Conservation (phyloP, 2,329 filamentous ascomycete species). For the Calonectria multiphialidica region DNA sequence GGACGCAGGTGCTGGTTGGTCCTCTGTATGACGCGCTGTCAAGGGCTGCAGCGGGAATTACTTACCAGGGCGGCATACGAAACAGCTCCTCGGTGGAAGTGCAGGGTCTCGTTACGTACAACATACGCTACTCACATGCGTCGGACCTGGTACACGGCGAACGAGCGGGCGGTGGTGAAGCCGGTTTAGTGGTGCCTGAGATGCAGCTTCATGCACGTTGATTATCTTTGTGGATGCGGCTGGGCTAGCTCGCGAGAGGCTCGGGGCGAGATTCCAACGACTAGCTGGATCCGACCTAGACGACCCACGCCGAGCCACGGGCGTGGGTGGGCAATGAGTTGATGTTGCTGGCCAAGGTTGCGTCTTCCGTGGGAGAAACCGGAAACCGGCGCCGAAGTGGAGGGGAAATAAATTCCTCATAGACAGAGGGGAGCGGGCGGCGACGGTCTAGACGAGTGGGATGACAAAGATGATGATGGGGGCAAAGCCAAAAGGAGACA, state of each 20-base stretch:
- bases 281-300: conserved; percentile 42
- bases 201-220: conserved; percentile 43
- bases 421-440: not conserved
- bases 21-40: conserved; percentile 26
- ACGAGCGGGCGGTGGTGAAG: conserved; percentile 12
- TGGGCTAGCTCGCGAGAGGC: conserved; percentile 29
- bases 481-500: not conserved
- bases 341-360: conserved; percentile 28
- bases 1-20: not conserved
- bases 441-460: conserved; percentile 7
- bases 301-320: conserved; percentile 42
- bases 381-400: conserved; percentile 32
- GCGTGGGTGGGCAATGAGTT: conserved; percentile 32
- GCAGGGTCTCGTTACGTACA: conserved; percentile 24
- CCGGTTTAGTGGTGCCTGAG: conserved; percentile 33
- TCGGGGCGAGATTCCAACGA: conserved; percentile 24
- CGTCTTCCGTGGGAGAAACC: conserved; percentile 38
- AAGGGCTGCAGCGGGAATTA: conserved; percentile 14
- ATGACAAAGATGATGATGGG: conserved; percentile 14
- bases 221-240: conserved; percentile 42
- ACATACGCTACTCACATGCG: conserved; percentile 7
- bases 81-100: conserved; percentile 16
- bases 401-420: conserved; percentile 32
- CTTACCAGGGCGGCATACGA: conserved; percentile 19
- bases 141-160: conserved; percentile 12